A percentile compares a stretch with the other conserved stretches of the same genome.
Evolutionary conservation across 2,329 filamentous ascomycete genomes (phyloP).

Genomic region (Fusarium sambucinum): DNA sequence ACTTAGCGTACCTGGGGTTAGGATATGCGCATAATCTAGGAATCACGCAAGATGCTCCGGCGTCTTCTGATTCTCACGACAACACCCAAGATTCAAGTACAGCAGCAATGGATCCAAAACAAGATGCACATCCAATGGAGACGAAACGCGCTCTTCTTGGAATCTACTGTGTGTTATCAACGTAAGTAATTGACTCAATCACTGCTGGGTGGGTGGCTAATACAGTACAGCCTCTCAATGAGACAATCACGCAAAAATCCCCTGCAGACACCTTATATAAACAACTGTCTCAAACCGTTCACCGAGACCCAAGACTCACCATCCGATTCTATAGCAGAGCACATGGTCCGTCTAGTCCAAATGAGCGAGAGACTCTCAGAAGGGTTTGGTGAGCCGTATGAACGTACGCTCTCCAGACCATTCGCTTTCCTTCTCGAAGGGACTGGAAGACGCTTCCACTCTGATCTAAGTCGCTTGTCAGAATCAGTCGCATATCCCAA

Average conservation of each 20-base stretch:
- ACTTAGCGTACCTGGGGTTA: conserved; percentile 56
- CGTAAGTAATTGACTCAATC: conserved; percentile 47
- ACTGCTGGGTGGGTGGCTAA: not conserved
- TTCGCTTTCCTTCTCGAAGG: conserved; percentile 53
- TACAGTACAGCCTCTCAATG: conserved; percentile 50
- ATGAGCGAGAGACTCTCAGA: conserved; percentile 53
- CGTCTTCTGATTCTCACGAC: conserved; percentile 8
- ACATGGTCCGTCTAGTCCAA: conserved; percentile 53
- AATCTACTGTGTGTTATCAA: conserved; percentile 55
- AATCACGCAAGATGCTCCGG: conserved; percentile 44
- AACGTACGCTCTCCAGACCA: conserved; percentile 45
- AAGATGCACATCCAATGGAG: conserved; percentile 50
- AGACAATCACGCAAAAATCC: conserved; percentile 54
- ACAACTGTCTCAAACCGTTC: conserved; percentile 52
- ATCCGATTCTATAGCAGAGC: conserved; percentile 52
- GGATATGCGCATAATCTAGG: conserved; percentile 58
- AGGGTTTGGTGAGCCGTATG: conserved; percentile 50
- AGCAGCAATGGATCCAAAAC: conserved; percentile 19
- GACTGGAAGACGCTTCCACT: conserved; percentile 50
- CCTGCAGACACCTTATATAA: conserved; percentile 51
- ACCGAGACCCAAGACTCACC: conserved; percentile 41
- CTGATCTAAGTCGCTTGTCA: conserved; percentile 52
- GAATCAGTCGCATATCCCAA: conserved; percentile 43
- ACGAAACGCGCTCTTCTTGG: conserved; percentile 56
- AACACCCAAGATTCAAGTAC: conserved; percentile 19